A percentile compares a stretch with the other conserved stretches of the same genome.
Evolutionary conservation across 192 early-diverging fungal genomes (phyloP).

Genomic region (Rhizoclosmatium globosum): DNA sequence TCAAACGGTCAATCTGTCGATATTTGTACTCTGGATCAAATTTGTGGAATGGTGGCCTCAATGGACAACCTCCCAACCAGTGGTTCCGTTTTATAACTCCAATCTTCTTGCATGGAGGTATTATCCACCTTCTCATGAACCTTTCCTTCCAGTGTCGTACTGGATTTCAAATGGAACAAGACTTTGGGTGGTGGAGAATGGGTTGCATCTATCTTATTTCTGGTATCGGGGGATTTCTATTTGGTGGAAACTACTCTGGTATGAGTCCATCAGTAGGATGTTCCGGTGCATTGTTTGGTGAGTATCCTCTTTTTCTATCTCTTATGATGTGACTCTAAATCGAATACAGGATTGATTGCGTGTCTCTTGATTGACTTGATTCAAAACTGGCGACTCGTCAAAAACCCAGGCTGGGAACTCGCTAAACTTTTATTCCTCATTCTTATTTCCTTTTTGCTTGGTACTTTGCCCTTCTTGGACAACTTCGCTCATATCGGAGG

Average conservation of each 20-base stretch:
- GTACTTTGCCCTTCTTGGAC: conserved; percentile 72
- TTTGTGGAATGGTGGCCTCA: conserved; percentile 71
- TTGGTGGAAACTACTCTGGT: conserved; percentile 73
- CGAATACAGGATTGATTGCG: conserved; percentile 82
- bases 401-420: conserved; percentile 72
- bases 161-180: conserved; percentile 77
- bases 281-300: conserved; percentile 64
- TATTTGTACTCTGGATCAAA: conserved; percentile 61
- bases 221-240: conserved; percentile 82
- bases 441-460: conserved; percentile 72
- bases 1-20: conserved; percentile 11
- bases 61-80: conserved; percentile 69
- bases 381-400: conserved; percentile 77
- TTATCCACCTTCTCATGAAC: conserved; percentile 82
- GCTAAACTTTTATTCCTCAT: conserved; percentile 70
- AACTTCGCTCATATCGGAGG: conserved; percentile 91
- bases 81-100: conserved; percentile 82
- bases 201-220: conserved; percentile 74
- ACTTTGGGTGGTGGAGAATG: conserved; percentile 79
- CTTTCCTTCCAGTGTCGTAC: conserved; percentile 71
- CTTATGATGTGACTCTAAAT: no score
- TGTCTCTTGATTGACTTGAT: conserved; percentile 80
- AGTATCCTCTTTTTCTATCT: no score
- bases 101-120: conserved; percentile 85
- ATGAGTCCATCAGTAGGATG: conserved; percentile 65